Percentiles rank a stretch among this genome's conserved stretches.
phyloP scores from a whole-genome alignment of 2,329 filamentous ascomycete species.

The Anisogramma anomala region DNA sequence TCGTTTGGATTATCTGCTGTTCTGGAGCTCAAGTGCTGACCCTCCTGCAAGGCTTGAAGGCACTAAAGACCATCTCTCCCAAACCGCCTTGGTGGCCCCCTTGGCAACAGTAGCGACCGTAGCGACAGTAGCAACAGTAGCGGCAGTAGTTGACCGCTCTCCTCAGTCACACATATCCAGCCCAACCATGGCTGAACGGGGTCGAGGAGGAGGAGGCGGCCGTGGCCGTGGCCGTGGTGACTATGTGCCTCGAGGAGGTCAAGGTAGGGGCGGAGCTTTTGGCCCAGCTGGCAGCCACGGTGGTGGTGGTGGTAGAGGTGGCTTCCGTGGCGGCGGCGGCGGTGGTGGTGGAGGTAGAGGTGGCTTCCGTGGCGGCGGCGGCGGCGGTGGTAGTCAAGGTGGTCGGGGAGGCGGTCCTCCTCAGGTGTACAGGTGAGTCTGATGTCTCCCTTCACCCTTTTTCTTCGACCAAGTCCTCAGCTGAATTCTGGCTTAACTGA shows the following conservation, averaged over 20 bases:
- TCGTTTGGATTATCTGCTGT: no score
- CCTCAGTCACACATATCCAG: neutral
- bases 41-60: no score
- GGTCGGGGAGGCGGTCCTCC: conserved; percentile 5
- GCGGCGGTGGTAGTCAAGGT: conserved; percentile 1
- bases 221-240: neutral
- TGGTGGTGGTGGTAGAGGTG: conserved; percentile 2
- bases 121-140: no score
- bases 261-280: conserved; percentile 1
- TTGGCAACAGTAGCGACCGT: no score
- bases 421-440: conserved; percentile 7
- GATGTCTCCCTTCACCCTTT: no score
- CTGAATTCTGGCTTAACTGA: no score
- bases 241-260: neutral
- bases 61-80: no score
- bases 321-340: conserved; percentile 3
- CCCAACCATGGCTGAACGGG: neutral
- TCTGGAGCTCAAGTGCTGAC: no score
- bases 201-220: neutral
- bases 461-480: no score
- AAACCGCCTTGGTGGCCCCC: no score
- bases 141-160: neutral
- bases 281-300: neutral
- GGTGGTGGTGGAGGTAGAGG: no score
- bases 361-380: neutral